Evolutionary conservation across 148 eudicot genomes (phyloP), one percentile per base, ranked within the genome.

Genomic region (Cornus suecica): DNA sequence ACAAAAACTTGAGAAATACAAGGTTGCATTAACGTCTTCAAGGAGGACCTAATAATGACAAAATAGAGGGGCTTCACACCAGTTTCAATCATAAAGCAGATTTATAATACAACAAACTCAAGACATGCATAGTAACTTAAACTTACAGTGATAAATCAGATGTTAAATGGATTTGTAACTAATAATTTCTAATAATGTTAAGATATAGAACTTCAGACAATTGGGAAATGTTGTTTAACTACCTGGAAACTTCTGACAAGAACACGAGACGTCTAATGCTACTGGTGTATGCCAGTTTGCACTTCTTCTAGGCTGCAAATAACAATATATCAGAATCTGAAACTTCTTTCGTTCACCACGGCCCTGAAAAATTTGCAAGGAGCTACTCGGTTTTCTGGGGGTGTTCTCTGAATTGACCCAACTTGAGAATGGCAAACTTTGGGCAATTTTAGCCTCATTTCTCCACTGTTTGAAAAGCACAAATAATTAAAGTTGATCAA

Each of bases 191-290:
- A 37, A 20, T 37, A 37, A 37, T 37, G 42, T 37, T 37, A 37
- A 37, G 9, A 37, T 37, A 2, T 37, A 37, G 42, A 3, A 11
- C 27, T 2, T n/a, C n/a, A n/a, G n/a, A 69, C 25, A 69, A 10
- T 68, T 9, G 31, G 4, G 28, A 51, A n/a, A 24, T 30, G 23
- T 61, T 58, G 10, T 11, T 11, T 24, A 78, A 63, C 71, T 84
- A 94, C 98, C 98, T 80, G 76, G 76, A 65, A 75, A 68, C 25
- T 85, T 84, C 63, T 85, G 84, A 76, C 80, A 78, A 70, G 85
- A 88, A 83, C 86, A 80, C 2, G 91, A 85, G 74, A 84, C 86
- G 79, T 86, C 80, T 58, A 83, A 34, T 63, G 62, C 8, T 27
- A 81, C 32, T 23, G 76, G 76, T 74, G 81, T 77, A 69, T 25